Evolutionary conservation across 352 stramenopile species (phyloP).

Genomic region (Globisporangium cylindrosporum): DNA sequence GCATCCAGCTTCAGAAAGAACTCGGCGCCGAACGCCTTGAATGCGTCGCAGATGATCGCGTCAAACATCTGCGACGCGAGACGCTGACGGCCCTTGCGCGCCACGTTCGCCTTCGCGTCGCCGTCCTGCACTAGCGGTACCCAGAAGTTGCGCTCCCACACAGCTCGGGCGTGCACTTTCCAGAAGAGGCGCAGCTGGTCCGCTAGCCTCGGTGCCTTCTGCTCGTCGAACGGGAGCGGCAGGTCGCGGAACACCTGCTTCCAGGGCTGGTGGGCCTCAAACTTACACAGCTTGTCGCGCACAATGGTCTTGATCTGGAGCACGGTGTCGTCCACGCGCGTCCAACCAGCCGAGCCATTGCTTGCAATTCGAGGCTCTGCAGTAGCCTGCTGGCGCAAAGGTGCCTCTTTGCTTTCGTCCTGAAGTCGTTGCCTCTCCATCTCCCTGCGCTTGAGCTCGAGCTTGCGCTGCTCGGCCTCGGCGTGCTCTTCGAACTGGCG

Average conservation of each 20-base stretch:
- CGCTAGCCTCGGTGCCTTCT: constrained; percentile 18
- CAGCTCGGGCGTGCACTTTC: constrained; percentile 25
- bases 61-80: constrained; percentile 29
- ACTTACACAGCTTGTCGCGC: constrained; percentile 9
- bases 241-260: constrained; percentile 26
- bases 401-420: background rate
- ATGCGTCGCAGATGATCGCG: constrained; percentile 28
- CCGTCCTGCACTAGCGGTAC: constrained; percentile 13
- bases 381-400: background rate
- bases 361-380: background rate
- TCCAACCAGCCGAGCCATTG: background rate
- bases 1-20: constrained; percentile 51
- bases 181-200: constrained; percentile 37
- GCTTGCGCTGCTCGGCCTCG: background rate
- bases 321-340: background rate
- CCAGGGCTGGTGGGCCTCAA: constrained; percentile 39
- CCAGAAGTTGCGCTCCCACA: constrained; percentile 67
- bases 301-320: constrained; percentile 2
- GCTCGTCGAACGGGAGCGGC: constrained; percentile 39
- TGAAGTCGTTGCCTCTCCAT: background rate
- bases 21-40: constrained; percentile 25
- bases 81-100: constrained; percentile 35
- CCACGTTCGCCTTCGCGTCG: constrained; percentile 17
- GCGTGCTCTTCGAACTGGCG: background rate
- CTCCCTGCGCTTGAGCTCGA: background rate